A percentile compares a stretch with the other conserved stretches of the same genome.
phyloP scores from a whole-genome alignment of 2,329 filamentous ascomycete species.

The Aspergillus pseudoglaucus region DNA sequence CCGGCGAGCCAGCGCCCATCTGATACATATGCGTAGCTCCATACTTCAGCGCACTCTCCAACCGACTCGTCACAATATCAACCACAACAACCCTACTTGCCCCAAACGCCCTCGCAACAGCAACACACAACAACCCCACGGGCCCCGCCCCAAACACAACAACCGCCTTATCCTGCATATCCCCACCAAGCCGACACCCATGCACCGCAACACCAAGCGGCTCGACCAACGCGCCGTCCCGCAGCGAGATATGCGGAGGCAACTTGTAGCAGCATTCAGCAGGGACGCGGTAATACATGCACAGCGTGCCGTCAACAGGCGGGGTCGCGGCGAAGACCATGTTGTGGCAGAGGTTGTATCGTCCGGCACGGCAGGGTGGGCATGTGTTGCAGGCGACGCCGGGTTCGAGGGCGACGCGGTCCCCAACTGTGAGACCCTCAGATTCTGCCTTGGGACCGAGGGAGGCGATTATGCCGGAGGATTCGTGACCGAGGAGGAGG shows the following conservation, averaged over 20 bases:
- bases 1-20: slow-evolving; percentile 53
- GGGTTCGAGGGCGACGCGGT: slow-evolving; percentile 68
- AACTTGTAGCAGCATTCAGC: slow-evolving; percentile 86
- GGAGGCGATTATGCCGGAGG: slow-evolving; percentile 55
- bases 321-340: slow-evolving; percentile 89
- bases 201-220: slow-evolving; percentile 78
- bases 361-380: slow-evolving; percentile 63
- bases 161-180: slow-evolving; percentile 67
- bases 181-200: slow-evolving; percentile 63
- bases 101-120: slow-evolving; percentile 73
- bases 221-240: slow-evolving; percentile 83
- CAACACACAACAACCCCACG: slow-evolving; percentile 75
- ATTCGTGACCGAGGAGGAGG: slow-evolving; percentile 58
- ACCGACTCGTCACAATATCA: slow-evolving; percentile 59
- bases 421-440: slow-evolving; percentile 51
- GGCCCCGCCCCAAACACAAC: slow-evolving; percentile 80
- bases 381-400: slow-evolving; percentile 66
- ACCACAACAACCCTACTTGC: slow-evolving; percentile 71
- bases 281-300: slow-evolving; percentile 72
- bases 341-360: slow-evolving; percentile 77
- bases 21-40: slow-evolving; percentile 50
- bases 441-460: slow-evolving; percentile 53
- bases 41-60: slow-evolving; percentile 66
- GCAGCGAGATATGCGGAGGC: slow-evolving; percentile 51
- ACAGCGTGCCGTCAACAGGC: slow-evolving; percentile 76